phyloP scores from a whole-genome alignment of 2,329 filamentous ascomycete genomes.

The Scedosporium minutisporum region DNA sequence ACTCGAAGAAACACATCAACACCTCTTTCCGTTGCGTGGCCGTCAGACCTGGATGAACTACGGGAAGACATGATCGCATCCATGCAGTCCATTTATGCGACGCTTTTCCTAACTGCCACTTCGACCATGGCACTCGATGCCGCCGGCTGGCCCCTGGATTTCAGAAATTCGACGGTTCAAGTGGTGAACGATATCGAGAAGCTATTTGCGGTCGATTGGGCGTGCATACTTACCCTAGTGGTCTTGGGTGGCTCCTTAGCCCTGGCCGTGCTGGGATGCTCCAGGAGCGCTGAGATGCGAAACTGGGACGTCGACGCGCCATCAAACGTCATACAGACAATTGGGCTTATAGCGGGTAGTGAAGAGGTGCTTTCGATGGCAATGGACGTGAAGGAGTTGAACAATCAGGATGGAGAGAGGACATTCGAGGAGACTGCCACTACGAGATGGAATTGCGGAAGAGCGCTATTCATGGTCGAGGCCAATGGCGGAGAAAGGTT shows the following conservation, averaged over 20 bases:
- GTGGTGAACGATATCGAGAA: background rate
- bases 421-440: background rate
- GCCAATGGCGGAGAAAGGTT: background rate
- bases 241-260: background rate
- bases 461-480: background rate
- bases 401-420: background rate
- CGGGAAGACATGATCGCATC: background rate
- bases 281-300: background rate
- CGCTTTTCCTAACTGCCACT: background rate
- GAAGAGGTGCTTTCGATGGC: background rate
- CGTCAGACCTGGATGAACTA: background rate
- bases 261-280: background rate
- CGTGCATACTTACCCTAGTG: background rate
- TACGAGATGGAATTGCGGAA: background rate
- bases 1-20: background rate
- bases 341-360: background rate
- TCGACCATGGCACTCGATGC: background rate
- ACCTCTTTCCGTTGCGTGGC: background rate
- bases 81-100: background rate
- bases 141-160: background rate
- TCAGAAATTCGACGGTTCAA: background rate
- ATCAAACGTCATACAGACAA: background rate
- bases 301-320: background rate
- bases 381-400: background rate
- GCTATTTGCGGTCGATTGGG: background rate